Conservation (phyloP, 306 rosid genomes). For the Begonia loranthoides region DNA sequence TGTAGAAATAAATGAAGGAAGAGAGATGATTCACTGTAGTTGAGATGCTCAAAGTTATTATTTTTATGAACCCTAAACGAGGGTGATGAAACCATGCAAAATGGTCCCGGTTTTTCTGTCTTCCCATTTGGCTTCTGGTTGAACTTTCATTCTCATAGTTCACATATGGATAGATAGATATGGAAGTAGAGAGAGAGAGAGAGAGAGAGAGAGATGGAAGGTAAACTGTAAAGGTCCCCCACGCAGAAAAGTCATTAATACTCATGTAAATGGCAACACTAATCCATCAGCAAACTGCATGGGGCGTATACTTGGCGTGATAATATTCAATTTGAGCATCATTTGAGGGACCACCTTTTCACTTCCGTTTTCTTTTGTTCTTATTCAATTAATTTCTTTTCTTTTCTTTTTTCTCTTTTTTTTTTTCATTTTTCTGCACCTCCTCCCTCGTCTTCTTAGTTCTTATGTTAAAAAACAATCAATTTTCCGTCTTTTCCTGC, state of each 20-base stretch:
- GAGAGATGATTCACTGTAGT: neutral
- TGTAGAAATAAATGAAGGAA: neutral
- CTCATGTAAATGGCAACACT: constrained; percentile 22
- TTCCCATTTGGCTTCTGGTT: neutral
- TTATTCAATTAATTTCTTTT: neutral
- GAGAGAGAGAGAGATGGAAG: constrained; percentile 21
- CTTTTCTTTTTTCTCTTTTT: constrained; percentile 7
- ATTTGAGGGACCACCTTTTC: constrained; percentile 54
- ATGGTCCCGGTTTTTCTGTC: neutral
- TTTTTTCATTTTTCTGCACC: constrained; percentile 4
- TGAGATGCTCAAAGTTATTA: neutral
- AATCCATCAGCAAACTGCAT: constrained; percentile 59
- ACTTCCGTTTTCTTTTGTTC: constrained; percentile 16
- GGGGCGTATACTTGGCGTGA: constrained; percentile 68
- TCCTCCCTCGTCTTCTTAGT: neutral
- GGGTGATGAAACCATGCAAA: neutral
- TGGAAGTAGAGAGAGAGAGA: constrained; percentile 7
- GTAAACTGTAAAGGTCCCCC: constrained; percentile 14
- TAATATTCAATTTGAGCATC: constrained; percentile 74
- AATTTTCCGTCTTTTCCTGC: too few species aligned
- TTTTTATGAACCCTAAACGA: neutral
- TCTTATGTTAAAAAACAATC: too few species aligned
- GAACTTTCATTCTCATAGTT: neutral
- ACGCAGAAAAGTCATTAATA: constrained; percentile 42
- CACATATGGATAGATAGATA: neutral